Percentiles rank a stretch among this genome's conserved stretches.
Evolutionary conservation across 257 asterid genomes (phyloP).

Genomic region (Buddleja alternifolia): DNA sequence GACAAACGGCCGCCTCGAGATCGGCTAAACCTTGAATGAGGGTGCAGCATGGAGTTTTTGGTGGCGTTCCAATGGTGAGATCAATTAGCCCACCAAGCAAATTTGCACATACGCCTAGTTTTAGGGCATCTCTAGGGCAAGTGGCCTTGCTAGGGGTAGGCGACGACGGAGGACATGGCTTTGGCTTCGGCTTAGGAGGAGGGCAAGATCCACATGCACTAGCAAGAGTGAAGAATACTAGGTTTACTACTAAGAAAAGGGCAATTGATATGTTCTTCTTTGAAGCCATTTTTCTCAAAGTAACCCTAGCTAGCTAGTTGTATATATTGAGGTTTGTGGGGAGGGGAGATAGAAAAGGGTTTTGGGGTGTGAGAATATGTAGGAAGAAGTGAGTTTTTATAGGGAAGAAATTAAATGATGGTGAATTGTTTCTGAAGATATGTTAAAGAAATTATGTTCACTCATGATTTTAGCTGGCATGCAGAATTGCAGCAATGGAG

Average conservation of each 20-base stretch:
- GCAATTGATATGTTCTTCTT: conserved; percentile 33
- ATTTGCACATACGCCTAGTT: background rate
- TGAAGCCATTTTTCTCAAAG: conserved; percentile 28
- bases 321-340: background rate
- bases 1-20: conserved; percentile 23
- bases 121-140: conserved; percentile 7
- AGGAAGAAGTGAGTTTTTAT: background rate
- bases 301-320: background rate
- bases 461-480: conserved; percentile 49
- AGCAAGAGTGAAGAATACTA: conserved; percentile 39
- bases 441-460: no score
- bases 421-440: no score
- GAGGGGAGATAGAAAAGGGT: background rate
- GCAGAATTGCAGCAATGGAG: no score
- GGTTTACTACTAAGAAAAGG: conserved; percentile 36
- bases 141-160: conserved; percentile 17
- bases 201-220: conserved; percentile 41
- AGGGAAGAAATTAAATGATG: conserved; percentile 24
- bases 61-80: conserved; percentile 14
- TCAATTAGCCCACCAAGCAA: background rate
- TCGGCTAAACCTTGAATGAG: conserved; percentile 18
- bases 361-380: conserved; percentile 7
- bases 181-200: background rate
- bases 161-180: conserved; percentile 32
- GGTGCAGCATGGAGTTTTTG: conserved; percentile 27